Percentiles rank a stretch among this genome's conserved stretches.
Evolutionary conservation across 805 yeast genomes (phyloP).

Genomic region (Saccharomycopsis oosterbeekiorum): DNA sequence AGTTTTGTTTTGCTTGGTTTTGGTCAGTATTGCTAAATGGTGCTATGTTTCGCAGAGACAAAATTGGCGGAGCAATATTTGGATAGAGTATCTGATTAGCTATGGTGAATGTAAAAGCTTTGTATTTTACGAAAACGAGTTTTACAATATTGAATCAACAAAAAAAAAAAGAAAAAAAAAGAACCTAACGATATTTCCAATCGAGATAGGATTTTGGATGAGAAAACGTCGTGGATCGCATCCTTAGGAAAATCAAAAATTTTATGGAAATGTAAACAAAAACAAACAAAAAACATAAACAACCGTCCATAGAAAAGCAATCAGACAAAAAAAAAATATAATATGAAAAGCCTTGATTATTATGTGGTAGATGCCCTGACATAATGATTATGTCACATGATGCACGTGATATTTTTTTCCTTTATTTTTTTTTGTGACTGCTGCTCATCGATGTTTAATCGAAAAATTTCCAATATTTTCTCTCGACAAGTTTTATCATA

Average conservation of each 20-base stretch:
- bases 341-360: not conserved
- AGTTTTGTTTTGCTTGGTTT: too few relatives aligned
- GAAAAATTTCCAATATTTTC: not conserved
- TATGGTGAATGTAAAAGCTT: too few relatives aligned
- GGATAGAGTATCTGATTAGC: too few relatives aligned
- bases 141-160: not conserved
- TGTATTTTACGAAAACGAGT: too few relatives aligned
- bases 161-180: not conserved
- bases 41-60: too few relatives aligned
- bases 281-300: not conserved
- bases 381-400: too few relatives aligned
- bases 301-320: constrained; percentile 4
- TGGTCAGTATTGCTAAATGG: too few relatives aligned
- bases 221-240: not conserved
- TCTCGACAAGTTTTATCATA: not conserved
- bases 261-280: not conserved
- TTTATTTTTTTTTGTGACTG: not conserved
- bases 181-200: not conserved
- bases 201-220: not conserved
- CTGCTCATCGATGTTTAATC: not conserved
- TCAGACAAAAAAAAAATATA: not conserved
- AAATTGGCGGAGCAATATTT: too few relatives aligned
- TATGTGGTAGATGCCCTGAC: not conserved
- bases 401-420: not conserved
- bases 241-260: not conserved